Evolutionary conservation across 768 basidiomycete genomes (phyloP).

Genomic region (Dacryopinax primogenitus): DNA sequence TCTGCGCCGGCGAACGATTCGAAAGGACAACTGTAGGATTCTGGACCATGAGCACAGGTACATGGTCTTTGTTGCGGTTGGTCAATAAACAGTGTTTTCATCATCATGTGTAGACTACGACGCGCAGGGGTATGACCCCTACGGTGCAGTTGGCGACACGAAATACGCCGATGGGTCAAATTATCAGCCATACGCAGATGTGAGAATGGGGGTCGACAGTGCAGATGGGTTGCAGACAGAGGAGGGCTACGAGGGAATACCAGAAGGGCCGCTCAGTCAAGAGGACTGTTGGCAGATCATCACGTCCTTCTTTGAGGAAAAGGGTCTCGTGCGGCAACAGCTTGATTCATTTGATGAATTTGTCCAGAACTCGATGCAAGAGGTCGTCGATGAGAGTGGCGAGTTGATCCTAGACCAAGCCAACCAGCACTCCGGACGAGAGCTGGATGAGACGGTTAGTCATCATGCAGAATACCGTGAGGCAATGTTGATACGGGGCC

Average conservation of each 20-base stretch:
- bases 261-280: conserved; percentile 53
- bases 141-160: neutral
- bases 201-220: neutral
- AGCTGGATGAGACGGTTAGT: conserved; percentile 34
- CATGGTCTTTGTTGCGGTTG: neutral
- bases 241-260: neutral
- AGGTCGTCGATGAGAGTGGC: conserved; percentile 92
- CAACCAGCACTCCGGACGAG: conserved; percentile 84
- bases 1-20: neutral
- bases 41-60: conserved; percentile 8
- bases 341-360: conserved; percentile 98
- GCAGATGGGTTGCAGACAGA: neutral
- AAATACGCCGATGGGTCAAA: conserved; percentile 4
- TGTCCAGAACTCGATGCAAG: conserved; percentile 98
- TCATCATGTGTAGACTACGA: neutral
- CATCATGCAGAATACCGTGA: conserved; percentile 28
- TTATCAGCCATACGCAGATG: conserved; percentile 1
- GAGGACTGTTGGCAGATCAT: conserved; percentile 95
- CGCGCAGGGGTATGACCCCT: conserved; percentile 1
- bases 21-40: neutral
- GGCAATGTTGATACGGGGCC: neutral
- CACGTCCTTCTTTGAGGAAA: conserved; percentile 90
- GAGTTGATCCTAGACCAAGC: conserved; percentile 93
- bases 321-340: conserved; percentile 95
- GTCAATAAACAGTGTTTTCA: neutral